These are phyloP conservation scores for Solanum aculeatissimum DNA, from an alignment of 305 asterid genomes.

Conservation along the genomic window DNA sequence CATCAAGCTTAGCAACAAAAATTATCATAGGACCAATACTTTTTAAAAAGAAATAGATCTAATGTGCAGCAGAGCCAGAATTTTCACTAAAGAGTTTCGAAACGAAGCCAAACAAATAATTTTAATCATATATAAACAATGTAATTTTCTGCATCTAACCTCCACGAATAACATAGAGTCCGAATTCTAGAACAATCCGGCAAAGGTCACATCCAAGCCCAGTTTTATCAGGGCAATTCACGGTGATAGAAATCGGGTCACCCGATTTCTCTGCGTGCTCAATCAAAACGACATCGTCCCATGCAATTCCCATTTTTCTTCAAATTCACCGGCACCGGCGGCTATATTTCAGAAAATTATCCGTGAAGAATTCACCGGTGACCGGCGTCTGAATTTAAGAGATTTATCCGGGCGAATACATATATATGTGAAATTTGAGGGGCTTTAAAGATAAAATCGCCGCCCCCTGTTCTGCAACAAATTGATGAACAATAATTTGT, in stretches of 20 bases:
- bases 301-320: slow-evolving; percentile 20
- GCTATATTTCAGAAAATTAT: neutral
- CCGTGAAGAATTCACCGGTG: neutral
- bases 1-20: neutral
- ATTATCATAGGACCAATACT: neutral
- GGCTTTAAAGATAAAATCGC: neutral
- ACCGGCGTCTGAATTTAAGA: neutral
- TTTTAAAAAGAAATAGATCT: neutral
- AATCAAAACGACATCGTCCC: slow-evolving; percentile 31
- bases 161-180: slow-evolving; percentile 30
- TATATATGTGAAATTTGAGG: neutral
- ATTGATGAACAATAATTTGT: neutral
- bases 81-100: neutral
- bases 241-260: slow-evolving; percentile 25
- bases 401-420: neutral
- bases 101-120: neutral
- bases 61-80: neutral
- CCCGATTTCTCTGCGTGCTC: slow-evolving; percentile 22
- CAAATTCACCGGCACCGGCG: neutral
- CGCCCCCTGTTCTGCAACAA: neutral
- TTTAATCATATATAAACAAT: neutral
- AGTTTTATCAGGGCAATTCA: slow-evolving; percentile 34
- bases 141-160: neutral
- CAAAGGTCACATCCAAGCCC: slow-evolving; percentile 36
- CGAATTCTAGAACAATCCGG: slow-evolving; percentile 29